Conservation (phyloP, 208 protist genomes). For the Acanthamoeba divionensis region DNA sequence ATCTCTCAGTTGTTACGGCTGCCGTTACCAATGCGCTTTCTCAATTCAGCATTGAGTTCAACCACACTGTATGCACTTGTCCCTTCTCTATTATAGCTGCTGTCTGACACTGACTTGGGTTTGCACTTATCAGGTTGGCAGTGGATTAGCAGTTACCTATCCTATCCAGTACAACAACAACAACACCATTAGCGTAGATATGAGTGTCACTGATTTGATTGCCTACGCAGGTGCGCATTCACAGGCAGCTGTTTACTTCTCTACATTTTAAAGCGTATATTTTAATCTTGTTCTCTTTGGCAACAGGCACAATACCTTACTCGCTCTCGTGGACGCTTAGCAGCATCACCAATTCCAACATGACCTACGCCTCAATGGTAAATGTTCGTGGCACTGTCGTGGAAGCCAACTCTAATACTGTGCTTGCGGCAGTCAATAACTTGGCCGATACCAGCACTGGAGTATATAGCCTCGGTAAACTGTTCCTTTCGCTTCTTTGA, state of each 20-base stretch:
- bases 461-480: background rate
- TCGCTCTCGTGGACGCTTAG: constrained; percentile 6
- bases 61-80: background rate
- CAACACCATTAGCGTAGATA: background rate
- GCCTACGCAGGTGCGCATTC: background rate
- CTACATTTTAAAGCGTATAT: background rate
- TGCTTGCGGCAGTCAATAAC: background rate
- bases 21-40: background rate
- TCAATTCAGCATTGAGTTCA: background rate
- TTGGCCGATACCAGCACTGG: background rate
- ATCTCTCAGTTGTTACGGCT: background rate
- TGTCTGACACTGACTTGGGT: background rate
- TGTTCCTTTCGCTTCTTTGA: background rate
- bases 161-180: background rate
- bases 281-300: background rate
- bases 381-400: background rate
- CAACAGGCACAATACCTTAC: background rate
- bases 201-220: background rate
- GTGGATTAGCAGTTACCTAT: background rate
- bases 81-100: too few relatives aligned
- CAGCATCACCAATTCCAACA: background rate
- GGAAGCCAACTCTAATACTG: background rate
- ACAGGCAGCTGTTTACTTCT: background rate
- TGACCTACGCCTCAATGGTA: background rate
- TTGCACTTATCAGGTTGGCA: background rate